These are phyloP conservation scores for Thermothelomyces thermophilus DNA, from an alignment of 2,329 filamentous ascomycete species.

Conservation along the genomic window DNA sequence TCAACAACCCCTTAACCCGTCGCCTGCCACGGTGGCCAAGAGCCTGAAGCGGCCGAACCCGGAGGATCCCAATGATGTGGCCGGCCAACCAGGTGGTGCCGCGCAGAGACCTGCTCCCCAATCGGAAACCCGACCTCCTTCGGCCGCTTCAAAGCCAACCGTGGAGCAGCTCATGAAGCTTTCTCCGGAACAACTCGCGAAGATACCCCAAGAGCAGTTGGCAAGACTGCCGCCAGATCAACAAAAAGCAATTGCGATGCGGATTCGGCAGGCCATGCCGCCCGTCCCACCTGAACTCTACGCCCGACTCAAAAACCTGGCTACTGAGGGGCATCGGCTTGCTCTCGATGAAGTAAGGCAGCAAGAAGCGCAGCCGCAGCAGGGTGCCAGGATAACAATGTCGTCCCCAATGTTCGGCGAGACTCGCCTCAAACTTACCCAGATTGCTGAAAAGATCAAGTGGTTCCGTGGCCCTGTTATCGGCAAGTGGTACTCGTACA, in stretches of 20 bases:
- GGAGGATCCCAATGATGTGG: constrained; percentile 38
- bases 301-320: constrained; percentile 28
- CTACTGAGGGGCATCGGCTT: constrained; percentile 30
- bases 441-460: constrained; percentile 36
- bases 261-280: not conserved
- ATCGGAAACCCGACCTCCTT: constrained; percentile 22
- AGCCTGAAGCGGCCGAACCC: constrained; percentile 45
- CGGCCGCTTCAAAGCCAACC: constrained; percentile 21
- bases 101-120: constrained; percentile 28
- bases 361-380: constrained; percentile 23
- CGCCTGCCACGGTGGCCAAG: constrained; percentile 36
- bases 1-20: constrained; percentile 30
- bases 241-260: constrained; percentile 33
- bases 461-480: constrained; percentile 40
- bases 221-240: constrained; percentile 40
- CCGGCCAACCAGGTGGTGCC: constrained; percentile 21
- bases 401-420: constrained; percentile 38
- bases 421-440: constrained; percentile 38
- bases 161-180: constrained; percentile 37
- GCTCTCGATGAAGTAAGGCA: constrained; percentile 27
- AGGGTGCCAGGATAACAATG: constrained; percentile 42
- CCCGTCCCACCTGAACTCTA: constrained; percentile 27
- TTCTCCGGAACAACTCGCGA: constrained; percentile 37
- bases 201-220: constrained; percentile 34
- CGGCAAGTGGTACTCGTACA: constrained; percentile 42